Conservation (phyloP, 177 flowering plant species). For the Vitis hybrid region DNA sequence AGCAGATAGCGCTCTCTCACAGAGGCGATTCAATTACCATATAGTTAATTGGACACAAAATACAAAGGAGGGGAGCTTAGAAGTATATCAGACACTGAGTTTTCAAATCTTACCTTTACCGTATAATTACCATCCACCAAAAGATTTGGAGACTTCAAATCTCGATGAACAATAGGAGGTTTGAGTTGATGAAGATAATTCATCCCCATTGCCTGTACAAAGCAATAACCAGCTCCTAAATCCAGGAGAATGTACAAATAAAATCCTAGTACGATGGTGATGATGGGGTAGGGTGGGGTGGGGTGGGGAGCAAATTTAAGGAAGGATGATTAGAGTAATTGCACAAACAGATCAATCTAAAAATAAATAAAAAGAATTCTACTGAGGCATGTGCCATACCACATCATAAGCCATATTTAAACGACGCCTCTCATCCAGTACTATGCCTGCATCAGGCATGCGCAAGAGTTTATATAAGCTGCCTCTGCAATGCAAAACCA, state of each 20-base stretch:
- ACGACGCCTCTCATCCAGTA: slow-evolving; percentile 85
- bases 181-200: slow-evolving; percentile 93
- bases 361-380: neutral
- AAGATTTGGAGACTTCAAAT: slow-evolving; percentile 96
- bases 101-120: slow-evolving; percentile 65
- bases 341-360: neutral
- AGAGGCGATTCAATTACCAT: too few relatives aligned
- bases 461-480: slow-evolving; percentile 88
- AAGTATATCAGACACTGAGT: too few relatives aligned
- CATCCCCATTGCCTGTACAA: slow-evolving; percentile 92
- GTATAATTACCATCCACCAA: slow-evolving; percentile 94
- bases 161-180: slow-evolving; percentile 99
- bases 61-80: too few relatives aligned
- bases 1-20: too few relatives aligned
- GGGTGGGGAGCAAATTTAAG: too few relatives aligned
- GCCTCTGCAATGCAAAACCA: slow-evolving; percentile 63
- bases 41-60: too few relatives aligned
- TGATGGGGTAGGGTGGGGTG: too few relatives aligned
- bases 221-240: neutral
- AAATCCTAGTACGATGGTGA: too few relatives aligned
- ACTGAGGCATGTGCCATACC: slow-evolving; percentile 41
- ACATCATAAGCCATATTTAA: slow-evolving; percentile 94
- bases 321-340: too few relatives aligned
- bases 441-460: slow-evolving; percentile 78
- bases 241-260: too few relatives aligned